Percentiles rank a stretch among this genome's conserved stretches.
phyloP scores from a whole-genome alignment of 2,329 filamentous ascomycete genomes.

The Didymella segeticola region DNA sequence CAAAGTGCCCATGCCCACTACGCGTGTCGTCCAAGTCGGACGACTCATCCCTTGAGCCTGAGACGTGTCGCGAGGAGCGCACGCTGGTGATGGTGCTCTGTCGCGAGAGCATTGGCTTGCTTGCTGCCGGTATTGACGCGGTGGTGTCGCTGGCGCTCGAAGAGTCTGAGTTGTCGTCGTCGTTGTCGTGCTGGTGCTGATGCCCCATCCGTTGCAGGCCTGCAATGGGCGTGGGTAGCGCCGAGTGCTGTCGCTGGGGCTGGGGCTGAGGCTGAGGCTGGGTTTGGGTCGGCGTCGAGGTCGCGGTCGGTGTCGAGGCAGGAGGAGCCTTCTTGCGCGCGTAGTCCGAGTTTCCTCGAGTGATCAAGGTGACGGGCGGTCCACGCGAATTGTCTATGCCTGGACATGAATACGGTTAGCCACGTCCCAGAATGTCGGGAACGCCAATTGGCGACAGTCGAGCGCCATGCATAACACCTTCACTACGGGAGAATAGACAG shows the following conservation, averaged over 20 bases:
- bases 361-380: constrained; percentile 59
- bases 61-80: constrained; percentile 33
- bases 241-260: constrained; percentile 13
- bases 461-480: constrained; percentile 1
- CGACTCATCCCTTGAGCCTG: constrained; percentile 37
- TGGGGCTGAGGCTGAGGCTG: no score
- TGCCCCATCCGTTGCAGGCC: constrained; percentile 25
- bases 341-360: constrained; percentile 48
- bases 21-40: constrained; percentile 41
- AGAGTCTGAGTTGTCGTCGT: constrained; percentile 26
- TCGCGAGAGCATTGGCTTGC: constrained; percentile 23
- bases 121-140: constrained; percentile 24
- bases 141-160: constrained; percentile 21
- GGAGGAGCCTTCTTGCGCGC: constrained; percentile 37
- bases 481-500: neutral
- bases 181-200: constrained; percentile 30
- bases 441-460: neutral
- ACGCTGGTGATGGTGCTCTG: constrained; percentile 30
- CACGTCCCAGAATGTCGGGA: constrained; percentile 4
- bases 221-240: constrained; percentile 12
- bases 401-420: constrained; percentile 6
- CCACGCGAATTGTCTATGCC: constrained; percentile 58
- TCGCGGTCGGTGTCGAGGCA: constrained; percentile 13
- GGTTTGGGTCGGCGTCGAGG: no score
- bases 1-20: constrained; percentile 24